Conservation (phyloP, 2,329 filamentous ascomycete species). For the Simplicillium aogashimaense region DNA sequence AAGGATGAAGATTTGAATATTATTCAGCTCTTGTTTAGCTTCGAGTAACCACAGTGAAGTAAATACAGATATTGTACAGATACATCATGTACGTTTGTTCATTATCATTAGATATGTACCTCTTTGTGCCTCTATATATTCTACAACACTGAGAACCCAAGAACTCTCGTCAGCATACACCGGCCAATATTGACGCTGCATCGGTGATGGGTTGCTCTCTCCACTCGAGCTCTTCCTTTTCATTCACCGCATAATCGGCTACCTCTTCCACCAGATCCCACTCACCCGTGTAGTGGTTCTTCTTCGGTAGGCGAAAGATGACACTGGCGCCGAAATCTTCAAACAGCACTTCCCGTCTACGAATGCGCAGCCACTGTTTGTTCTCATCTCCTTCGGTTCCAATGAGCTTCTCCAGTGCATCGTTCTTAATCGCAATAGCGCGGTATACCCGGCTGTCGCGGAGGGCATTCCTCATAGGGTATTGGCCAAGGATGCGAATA, state of each 20-base stretch:
- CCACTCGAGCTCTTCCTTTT: conserved; percentile 23
- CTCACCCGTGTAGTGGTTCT: conserved; percentile 15
- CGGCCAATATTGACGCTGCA: conserved; percentile 18
- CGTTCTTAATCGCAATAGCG: conserved; percentile 27
- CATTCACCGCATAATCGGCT: conserved; percentile 18
- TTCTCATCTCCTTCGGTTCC: conserved; percentile 18
- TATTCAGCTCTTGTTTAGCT: conserved; percentile 5
- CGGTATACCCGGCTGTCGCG: conserved; percentile 29
- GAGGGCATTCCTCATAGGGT: conserved; percentile 32
- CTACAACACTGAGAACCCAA: no score
- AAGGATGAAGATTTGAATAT: conserved; percentile 4
- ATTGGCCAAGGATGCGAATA: conserved; percentile 26
- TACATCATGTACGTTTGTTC: no score
- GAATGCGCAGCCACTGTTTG: conserved; percentile 28
- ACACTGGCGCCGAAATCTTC: conserved; percentile 25
- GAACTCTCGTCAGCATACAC: conserved; percentile 11
- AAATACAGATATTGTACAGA: no score
- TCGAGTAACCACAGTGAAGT: not conserved
- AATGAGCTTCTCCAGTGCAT: conserved; percentile 22
- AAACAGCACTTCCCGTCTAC: conserved; percentile 26
- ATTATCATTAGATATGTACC: no score
- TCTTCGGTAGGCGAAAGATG: conserved; percentile 25
- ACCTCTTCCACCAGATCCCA: conserved; percentile 29
- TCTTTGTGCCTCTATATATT: no score
- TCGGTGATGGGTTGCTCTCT: conserved; percentile 24